Base-by-base conservation (phyloP, 805 yeast species). In the Saccharomycopsis olivae region DNA sequence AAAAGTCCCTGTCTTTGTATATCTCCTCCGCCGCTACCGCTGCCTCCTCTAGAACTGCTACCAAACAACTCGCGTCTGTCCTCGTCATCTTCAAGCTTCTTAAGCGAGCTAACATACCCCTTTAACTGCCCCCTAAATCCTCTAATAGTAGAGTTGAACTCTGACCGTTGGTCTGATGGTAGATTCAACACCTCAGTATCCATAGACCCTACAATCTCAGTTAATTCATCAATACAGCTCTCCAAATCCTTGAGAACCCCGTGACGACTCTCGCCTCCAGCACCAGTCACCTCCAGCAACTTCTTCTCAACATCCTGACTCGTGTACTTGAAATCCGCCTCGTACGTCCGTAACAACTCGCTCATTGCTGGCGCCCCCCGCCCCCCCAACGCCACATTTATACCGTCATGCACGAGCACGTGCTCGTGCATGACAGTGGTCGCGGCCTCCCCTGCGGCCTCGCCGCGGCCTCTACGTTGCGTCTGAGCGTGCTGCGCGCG, bases 131-230 rank as follows among this genome's bases (percentile, higher is more conserved):
- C 72, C 41, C 69, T 75, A 59, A 78, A 84, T 28, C 77, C 78
- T 48, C 97, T 75, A 29, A 87, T 62, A 51, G 80, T 80, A 23
- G 88, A 65, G 55, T 88, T 87, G 54, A 71, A 80, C 5, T 72
- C 59, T 0, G 92, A 73, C 47, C 96, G 65, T 65, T 73, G 46
- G 60, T 73, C 45, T 5, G 89, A 78, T n/a, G 95, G 85, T 25
- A 86, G 68, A 52, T 78, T 79, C 54, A 80, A 87, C 2, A 88
- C 80, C 56, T 89, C 97, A 31, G 89, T 67, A 20, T 76, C 76
- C 78, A 92, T 78, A 50, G 89, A 94, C 49, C 88, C 96, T 33
- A 64, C 64, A 30, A 84, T 67, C 53, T 84, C 94, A 40, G 75
- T 69, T 28, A 81, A 79, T 53, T 85, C 95, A 51, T 85, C 95